Evolutionary conservation across 2,329 filamentous ascomycete species (phyloP), one percentile per base, ranked within the genome.

Genomic region (Aureobasidium sp.): DNA sequence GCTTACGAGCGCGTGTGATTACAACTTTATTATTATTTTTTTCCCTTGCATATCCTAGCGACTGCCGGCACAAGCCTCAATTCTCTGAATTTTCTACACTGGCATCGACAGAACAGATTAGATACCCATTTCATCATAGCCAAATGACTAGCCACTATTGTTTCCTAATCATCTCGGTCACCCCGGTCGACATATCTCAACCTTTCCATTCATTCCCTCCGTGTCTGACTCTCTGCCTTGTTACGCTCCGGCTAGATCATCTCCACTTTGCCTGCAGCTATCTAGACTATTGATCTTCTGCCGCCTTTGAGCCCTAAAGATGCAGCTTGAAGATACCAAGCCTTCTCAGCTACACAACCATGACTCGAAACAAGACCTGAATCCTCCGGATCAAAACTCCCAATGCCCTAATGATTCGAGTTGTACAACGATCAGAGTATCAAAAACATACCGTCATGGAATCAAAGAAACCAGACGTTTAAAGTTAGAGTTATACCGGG

Each of bases 61-160:
- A 49, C 30, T 1, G 16, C 13, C 34, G 21, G 21, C 21, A 21
- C 21, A 42, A 54, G 36, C 36, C 2, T 27, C 13, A 21, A 21
- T 11, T 21, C 21, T 16, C 10, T 54, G 11, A 29, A 30, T 32
- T 30, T 3, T 16, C 7, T 3, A 11, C 2, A 32, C 29, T 32
- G 41, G 54, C 41, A 36, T 47, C 54, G 25, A 58, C 54, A 58
- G 54, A 48, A 58, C 54, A 58, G 32, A 37, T 5, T 49, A 49
- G 47, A 49, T 49, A 21, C 21, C 21, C 21, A 21, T 21, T 21
- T 21, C 21, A 21, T 21, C 21, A 21, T 21, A 21, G 21, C 21
- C 21, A 21, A 21, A 21, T 21, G 21, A 21, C 21, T 21, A 21
- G 21, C 21, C 21, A 21, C 21, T 21, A 21, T 21, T 21, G 21